These are phyloP conservation scores for Streptanthus diversifolius DNA, from an alignment of 345 rosid genomes.

Conservation along the genomic window DNA sequence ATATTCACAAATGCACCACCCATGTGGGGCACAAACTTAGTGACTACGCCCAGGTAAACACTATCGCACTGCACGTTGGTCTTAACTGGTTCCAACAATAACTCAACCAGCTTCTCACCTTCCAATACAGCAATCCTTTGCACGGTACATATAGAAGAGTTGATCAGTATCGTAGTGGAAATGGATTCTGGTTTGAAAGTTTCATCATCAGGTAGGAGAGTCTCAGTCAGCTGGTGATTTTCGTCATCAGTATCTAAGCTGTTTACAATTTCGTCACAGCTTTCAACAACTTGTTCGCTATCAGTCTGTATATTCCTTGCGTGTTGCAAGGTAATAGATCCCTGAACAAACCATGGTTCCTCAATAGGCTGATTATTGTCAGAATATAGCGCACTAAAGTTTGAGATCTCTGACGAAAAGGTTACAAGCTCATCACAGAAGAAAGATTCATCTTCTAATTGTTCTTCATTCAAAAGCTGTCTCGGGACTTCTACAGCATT, in stretches of 20 bases:
- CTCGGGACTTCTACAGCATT: slow-evolving; percentile 34
- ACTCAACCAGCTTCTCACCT: slow-evolving; percentile 82
- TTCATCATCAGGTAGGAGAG: slow-evolving; percentile 47
- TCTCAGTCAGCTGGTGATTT: slow-evolving; percentile 38
- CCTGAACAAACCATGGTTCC: slow-evolving; percentile 80
- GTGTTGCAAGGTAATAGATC: slow-evolving; percentile 31
- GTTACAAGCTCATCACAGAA: slow-evolving; percentile 30
- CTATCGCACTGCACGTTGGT: slow-evolving; percentile 86
- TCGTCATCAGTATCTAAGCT: slow-evolving; percentile 35
- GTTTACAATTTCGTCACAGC: slow-evolving; percentile 32
- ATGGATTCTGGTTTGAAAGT: slow-evolving; percentile 46
- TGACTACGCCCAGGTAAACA: slow-evolving; percentile 78
- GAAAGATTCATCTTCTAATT: slow-evolving; percentile 36
- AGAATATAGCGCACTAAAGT: slow-evolving; percentile 32
- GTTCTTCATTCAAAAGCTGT: slow-evolving; percentile 38
- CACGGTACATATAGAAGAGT: slow-evolving; percentile 87
- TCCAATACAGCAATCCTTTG: slow-evolving; percentile 96
- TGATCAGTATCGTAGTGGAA: slow-evolving; percentile 67
- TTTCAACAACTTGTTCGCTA: slow-evolving; percentile 28
- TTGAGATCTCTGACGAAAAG: slow-evolving; percentile 27
- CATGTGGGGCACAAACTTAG: slow-evolving; percentile 90
- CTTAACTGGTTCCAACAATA: slow-evolving; percentile 90
- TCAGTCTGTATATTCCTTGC: slow-evolving; percentile 32
- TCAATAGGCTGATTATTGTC: slow-evolving; percentile 73
- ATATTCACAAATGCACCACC: slow-evolving; percentile 98